phyloP scores from a whole-genome alignment of 2,329 filamentous ascomycete genomes.

The Exophiala aquamarina region DNA sequence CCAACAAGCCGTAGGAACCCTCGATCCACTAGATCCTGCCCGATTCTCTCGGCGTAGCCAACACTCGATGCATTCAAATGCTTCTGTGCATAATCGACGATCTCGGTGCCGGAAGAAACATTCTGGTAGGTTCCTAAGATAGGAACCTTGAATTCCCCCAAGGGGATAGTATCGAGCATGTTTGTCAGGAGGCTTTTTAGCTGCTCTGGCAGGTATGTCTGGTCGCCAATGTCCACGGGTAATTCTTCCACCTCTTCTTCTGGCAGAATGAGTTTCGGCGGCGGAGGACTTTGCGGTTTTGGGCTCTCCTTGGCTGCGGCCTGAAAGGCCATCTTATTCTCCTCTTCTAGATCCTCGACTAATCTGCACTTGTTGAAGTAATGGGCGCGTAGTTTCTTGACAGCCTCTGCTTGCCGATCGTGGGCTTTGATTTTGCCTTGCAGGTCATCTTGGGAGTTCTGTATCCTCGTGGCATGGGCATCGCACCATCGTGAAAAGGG shows the following conservation, averaged over 20 bases:
- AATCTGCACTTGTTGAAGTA: conserved; percentile 99
- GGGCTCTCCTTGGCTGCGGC: conserved; percentile 71
- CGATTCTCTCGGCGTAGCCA: conserved; percentile 89
- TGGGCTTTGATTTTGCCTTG: conserved; percentile 88
- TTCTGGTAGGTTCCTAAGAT: conserved; percentile 95
- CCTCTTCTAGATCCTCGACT: conserved; percentile 94
- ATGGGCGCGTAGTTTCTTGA: conserved; percentile 89
- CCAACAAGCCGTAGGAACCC: conserved; percentile 89
- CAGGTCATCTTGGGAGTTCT: conserved; percentile 92
- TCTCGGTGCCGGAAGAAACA: conserved; percentile 85
- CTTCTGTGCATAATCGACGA: conserved; percentile 91
- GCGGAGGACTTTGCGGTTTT: conserved; percentile 51
- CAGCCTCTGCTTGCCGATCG: conserved; percentile 83
- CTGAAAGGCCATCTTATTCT: conserved; percentile 97
- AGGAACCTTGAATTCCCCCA: conserved; percentile 90
- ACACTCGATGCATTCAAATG: conserved; percentile 81
- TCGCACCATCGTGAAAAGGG: conserved; percentile 97
- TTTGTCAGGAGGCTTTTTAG: conserved; percentile 86
- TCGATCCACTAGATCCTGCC: conserved; percentile 83
- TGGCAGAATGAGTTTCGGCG: conserved; percentile 79
- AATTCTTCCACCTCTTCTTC: conserved; percentile 70
- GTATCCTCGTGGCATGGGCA: conserved; percentile 84
- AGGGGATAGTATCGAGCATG: conserved; percentile 81
- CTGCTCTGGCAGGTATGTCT: conserved; percentile 79
- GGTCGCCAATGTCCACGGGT: conserved; percentile 85